These are phyloP conservation scores for Cardamine occulta DNA, from an alignment of 345 rosid genomes.

Conservation along the genomic window DNA sequence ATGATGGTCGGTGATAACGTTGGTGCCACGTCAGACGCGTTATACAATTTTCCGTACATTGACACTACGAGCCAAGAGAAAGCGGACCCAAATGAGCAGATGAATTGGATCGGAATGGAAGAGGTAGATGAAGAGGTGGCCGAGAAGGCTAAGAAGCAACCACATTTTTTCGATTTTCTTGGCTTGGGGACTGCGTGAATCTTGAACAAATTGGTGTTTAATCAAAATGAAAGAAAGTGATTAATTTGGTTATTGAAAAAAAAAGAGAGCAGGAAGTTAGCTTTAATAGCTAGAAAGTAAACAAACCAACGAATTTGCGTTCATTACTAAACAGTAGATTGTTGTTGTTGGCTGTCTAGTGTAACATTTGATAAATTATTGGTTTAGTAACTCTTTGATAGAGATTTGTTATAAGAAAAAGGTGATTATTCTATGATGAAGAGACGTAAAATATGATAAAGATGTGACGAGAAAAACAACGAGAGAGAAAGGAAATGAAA, in stretches of 20 bases:
- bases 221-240: neutral
- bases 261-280: neutral
- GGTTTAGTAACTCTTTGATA: neutral
- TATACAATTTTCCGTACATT: conserved; percentile 10
- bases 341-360: conserved; percentile 20
- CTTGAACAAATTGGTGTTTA: conserved; percentile 15
- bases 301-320: conserved; percentile 21
- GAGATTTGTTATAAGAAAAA: neutral
- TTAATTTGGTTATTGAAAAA: conserved; percentile 10
- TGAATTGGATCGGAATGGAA: conserved; percentile 24
- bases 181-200: conserved; percentile 40
- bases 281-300: conserved; percentile 15
- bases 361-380: neutral
- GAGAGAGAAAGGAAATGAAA: neutral
- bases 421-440: neutral
- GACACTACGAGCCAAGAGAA: conserved; percentile 26
- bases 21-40: conserved; percentile 23
- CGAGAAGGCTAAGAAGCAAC: conserved; percentile 31
- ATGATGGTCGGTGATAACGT: conserved; percentile 32
- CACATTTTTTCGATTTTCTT: conserved; percentile 47
- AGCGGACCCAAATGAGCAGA: conserved; percentile 15
- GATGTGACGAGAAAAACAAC: conserved; percentile 8
- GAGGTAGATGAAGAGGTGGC: conserved; percentile 25
- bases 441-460: conserved; percentile 16
- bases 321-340: conserved; percentile 27